phyloP scores from a whole-genome alignment of 1,284 basidiomycete genomes.

The Kwoniella shivajii region DNA sequence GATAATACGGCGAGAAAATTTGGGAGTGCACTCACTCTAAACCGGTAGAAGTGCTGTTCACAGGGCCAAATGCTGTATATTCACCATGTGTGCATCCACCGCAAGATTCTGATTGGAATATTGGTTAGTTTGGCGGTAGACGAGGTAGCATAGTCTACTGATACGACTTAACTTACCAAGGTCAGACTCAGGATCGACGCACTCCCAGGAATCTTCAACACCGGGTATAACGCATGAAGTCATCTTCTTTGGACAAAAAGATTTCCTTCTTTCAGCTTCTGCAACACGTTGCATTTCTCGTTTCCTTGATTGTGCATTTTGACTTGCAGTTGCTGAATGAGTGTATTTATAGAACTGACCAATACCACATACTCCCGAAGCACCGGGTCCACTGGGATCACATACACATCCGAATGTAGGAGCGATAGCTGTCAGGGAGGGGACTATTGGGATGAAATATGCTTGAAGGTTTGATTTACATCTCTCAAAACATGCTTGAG shows the following conservation, averaged over 20 bases:
- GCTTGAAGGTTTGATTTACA: conserved; percentile 4
- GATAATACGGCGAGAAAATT: neutral
- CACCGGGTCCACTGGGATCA: conserved; percentile 7
- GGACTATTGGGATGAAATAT: conserved; percentile 11
- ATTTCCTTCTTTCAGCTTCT: conserved; percentile 5
- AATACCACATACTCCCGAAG: conserved; percentile 1
- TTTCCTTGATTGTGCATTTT: conserved; percentile 7
- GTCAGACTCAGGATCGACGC: conserved; percentile 15
- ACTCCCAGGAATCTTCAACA: conserved; percentile 16
- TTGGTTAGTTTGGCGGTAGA: neutral
- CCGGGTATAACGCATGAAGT: conserved; percentile 15
- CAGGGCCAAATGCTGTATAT: neutral
- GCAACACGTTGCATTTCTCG: neutral
- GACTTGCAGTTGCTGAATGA: conserved; percentile 10
- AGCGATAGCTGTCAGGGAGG: neutral
- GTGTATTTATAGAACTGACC: conserved; percentile 10
- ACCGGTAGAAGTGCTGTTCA: conserved; percentile 12
- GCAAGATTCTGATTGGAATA: conserved; percentile 10
- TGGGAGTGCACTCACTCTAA: conserved; percentile 9
- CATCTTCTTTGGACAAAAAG: conserved; percentile 16
- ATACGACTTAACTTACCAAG: conserved; percentile 5
- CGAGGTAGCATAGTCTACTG: neutral
- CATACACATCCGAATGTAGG: conserved; percentile 16
- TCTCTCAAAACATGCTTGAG: conserved; percentile 11
- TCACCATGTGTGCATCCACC: conserved; percentile 20